phyloP scores from a whole-genome alignment of 495 filamentous ascomycete species.

The Trichocladium antarcticum region DNA sequence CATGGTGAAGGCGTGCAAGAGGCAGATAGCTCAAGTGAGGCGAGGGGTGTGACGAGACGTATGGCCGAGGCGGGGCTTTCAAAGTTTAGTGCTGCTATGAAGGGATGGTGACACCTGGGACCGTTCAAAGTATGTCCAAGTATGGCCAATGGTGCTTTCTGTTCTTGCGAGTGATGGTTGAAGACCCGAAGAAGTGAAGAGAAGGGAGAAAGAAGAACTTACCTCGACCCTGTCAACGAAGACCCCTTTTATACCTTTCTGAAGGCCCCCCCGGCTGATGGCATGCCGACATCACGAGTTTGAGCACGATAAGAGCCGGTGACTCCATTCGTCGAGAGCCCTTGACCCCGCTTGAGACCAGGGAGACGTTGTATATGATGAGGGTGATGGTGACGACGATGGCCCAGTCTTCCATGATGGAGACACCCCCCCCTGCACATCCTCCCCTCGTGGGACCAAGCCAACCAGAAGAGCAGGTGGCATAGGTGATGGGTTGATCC shows the following conservation, averaged over 20 bases:
- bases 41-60: constrained; percentile 13
- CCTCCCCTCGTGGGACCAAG: constrained; percentile 43
- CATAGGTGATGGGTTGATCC: constrained; percentile 29
- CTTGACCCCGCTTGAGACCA: constrained; percentile 35
- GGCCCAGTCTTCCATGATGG: constrained; percentile 14
- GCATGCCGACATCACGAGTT: constrained; percentile 28
- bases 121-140: constrained; percentile 6
- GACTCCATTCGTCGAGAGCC: constrained; percentile 38
- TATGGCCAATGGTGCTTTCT: neutral
- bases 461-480: constrained; percentile 28
- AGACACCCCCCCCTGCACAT: constrained; percentile 29
- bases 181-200: constrained; percentile 32
- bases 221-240: constrained; percentile 30
- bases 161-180: constrained; percentile 3
- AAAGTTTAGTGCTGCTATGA: neutral
- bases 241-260: constrained; percentile 55
- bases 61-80: constrained; percentile 1
- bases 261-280: constrained; percentile 11
- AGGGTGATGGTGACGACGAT: constrained; percentile 30
- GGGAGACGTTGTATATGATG: constrained; percentile 25
- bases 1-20: constrained; percentile 31
- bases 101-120: constrained; percentile 5
- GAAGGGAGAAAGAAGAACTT: constrained; percentile 47
- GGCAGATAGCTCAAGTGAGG: neutral
- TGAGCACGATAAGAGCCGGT: constrained; percentile 39